Conservation (phyloP, 495 filamentous ascomycete species). For the Tuber microsphaerosporum region DNA sequence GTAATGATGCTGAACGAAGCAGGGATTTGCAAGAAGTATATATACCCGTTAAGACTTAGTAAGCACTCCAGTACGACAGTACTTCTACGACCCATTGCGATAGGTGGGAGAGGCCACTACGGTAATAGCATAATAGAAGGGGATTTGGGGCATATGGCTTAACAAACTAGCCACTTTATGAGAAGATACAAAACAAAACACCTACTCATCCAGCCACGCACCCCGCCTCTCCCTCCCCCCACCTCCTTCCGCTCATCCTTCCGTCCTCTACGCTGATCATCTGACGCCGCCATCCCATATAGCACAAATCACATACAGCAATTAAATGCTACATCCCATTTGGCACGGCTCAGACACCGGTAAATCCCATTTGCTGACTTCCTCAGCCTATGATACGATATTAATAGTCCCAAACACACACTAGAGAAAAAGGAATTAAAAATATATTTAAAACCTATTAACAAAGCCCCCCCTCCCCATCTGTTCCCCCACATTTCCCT, state of each 20-base stretch:
- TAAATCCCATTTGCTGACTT: neutral
- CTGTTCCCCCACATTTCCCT: slow-evolving; percentile 7
- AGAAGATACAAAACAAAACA: neutral
- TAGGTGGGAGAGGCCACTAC: neutral
- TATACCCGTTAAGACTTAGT: neutral
- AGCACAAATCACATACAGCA: neutral
- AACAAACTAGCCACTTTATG: neutral
- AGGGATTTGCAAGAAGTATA: neutral
- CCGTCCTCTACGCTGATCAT: neutral
- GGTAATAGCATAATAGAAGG: neutral
- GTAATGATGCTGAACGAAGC: neutral
- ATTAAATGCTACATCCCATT: neutral
- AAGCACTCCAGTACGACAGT: neutral
- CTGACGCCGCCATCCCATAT: neutral
- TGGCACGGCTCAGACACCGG: neutral
- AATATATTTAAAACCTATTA: slow-evolving; percentile 10
- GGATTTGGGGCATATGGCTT: neutral
- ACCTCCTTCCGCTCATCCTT: neutral
- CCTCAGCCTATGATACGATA: neutral
- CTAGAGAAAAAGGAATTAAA: neutral
- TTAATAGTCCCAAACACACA: neutral
- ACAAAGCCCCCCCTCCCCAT: neutral
- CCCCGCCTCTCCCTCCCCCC: neutral
- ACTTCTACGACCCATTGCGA: neutral
- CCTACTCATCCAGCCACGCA: neutral